These are phyloP conservation scores for Eutrema japonicum DNA, from an alignment of 345 rosid genomes.

Conservation along the genomic window DNA sequence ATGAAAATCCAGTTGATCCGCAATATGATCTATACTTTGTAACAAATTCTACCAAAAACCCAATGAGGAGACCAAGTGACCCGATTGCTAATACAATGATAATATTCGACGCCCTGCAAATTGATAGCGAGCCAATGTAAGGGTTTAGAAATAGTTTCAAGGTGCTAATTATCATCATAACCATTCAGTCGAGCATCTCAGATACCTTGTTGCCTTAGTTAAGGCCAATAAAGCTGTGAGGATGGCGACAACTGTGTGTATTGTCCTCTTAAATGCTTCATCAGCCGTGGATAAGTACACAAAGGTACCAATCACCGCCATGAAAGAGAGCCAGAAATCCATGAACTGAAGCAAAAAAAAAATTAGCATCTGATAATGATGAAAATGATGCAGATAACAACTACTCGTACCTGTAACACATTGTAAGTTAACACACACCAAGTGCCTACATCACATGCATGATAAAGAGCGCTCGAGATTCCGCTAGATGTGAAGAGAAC, in stretches of 20 bases:
- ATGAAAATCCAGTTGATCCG: conserved; percentile 51
- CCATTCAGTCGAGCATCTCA: conserved; percentile 16
- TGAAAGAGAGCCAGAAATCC: conserved; percentile 99
- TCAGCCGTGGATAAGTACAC: conserved; percentile 69
- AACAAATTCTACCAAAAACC: conserved; percentile 73
- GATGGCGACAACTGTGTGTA: conserved; percentile 82
- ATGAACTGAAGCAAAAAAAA: conserved; percentile 67
- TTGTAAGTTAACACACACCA: conserved; percentile 79
- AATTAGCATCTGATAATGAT: conserved; percentile 18
- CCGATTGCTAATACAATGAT: conserved; percentile 88
- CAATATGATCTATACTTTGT: conserved; percentile 64
- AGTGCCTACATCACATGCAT: conserved; percentile 95
- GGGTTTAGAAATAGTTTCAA: conserved; percentile 13
- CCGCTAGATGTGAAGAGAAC: conserved; percentile 89
- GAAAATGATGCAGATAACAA: conserved; percentile 26
- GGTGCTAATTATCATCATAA: conserved; percentile 16
- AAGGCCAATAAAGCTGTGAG: conserved; percentile 90
- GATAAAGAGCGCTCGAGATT: conserved; percentile 91
- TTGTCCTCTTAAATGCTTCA: conserved; percentile 79
- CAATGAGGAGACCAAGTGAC: conserved; percentile 70
- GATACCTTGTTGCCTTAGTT: conserved; percentile 93
- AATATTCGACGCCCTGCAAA: conserved; percentile 76
- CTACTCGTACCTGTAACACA: conserved; percentile 76
- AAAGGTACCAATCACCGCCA: conserved; percentile 94
- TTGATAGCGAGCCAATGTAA: conserved; percentile 16